Evolutionary conservation across 768 basidiomycete genomes (phyloP).

Genomic region (Kwoniella botswanensis): DNA sequence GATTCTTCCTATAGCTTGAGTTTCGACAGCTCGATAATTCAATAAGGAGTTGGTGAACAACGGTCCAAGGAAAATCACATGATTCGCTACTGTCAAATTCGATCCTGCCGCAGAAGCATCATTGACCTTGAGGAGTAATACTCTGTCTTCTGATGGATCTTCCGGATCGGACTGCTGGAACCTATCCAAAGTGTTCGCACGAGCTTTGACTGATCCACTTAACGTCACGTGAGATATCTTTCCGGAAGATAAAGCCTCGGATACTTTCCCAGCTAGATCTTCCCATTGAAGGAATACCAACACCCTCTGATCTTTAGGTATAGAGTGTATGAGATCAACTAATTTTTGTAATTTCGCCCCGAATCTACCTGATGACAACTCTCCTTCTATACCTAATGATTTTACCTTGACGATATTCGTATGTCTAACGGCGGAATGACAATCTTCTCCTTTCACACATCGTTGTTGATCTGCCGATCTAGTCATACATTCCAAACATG

Average conservation of each 20-base stretch:
- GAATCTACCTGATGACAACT: slow-evolving; percentile 47
- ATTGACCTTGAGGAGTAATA: slow-evolving; percentile 87
- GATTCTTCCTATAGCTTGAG: slow-evolving; percentile 60
- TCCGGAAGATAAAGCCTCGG: slow-evolving; percentile 74
- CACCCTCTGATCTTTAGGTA: slow-evolving; percentile 78
- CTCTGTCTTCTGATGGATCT: slow-evolving; percentile 62
- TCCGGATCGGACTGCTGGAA: slow-evolving; percentile 77
- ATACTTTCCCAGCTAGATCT: slow-evolving; percentile 89
- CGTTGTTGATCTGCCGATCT: slow-evolving; percentile 75
- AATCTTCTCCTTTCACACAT: slow-evolving; percentile 75
- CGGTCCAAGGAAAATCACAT: slow-evolving; percentile 92
- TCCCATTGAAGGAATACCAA: slow-evolving; percentile 96
- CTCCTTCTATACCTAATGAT: slow-evolving; percentile 53
- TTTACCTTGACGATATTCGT: slow-evolving; percentile 54
- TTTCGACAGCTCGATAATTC: slow-evolving; percentile 76
- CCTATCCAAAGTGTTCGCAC: slow-evolving; percentile 79
- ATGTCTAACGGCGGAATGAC: slow-evolving; percentile 75
- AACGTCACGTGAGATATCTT: slow-evolving; percentile 80
- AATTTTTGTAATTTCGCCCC: slow-evolving; percentile 58
- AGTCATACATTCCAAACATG: slow-evolving; percentile 76
- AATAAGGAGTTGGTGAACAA: slow-evolving; percentile 82
- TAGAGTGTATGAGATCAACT: slow-evolving; percentile 80
- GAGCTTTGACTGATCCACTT: slow-evolving; percentile 73
- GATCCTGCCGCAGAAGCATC: slow-evolving; percentile 66
- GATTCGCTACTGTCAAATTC: slow-evolving; percentile 90